Base-by-base conservation (phyloP, 495 filamentous ascomycete genomes). In the Podospora didyma region DNA sequence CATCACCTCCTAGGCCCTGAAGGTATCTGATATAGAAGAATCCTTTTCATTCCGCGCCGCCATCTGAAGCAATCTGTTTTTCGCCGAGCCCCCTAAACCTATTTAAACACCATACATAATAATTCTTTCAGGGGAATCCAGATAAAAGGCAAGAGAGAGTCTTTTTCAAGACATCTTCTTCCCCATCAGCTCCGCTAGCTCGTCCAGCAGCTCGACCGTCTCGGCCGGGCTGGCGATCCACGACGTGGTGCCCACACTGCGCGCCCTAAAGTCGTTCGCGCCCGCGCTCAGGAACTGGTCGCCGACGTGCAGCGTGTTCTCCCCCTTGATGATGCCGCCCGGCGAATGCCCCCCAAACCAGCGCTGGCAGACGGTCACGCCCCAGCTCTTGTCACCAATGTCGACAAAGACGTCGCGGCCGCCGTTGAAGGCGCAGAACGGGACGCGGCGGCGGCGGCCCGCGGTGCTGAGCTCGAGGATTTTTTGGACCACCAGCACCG, bases 341-440 rank as follows among this genome's bases (percentile, higher is more conserved):
- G 82, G 46, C 74, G 70, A 14, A 3, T 86, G 88, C 10, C 80
- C 82, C 6, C 86, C 89, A 63, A 97, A 96, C 74, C 91, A 99
- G n/a, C 82, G 78, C 75, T 97, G 94, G 55, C 90, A 96, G 0
- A 88, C 90, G 11, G 88, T 75, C 21, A 99, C 95, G 56, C 95
- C 95, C 86, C 90, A 93, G 41, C 87, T 88, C 69, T 99, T 99
- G 70, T 99, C 95, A 48, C 95, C 95, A 62, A 99, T 97, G 72
- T 99, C 95, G 37, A 99, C 93, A 67, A 99, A 99, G 21, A 97
- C 90, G 67, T 97, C 92, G 54, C 95, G 92, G 7, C 93, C 92
- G 21, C 91, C 94, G 69, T 99, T 97, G 76, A 99, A 99, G 21
- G 94, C 95, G 66, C 95, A 99, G 66, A 99, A 99, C 1, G 95